These are phyloP conservation scores for Stachybotrys elegans DNA, from an alignment of 2,329 filamentous ascomycete genomes.

Conservation along the genomic window DNA sequence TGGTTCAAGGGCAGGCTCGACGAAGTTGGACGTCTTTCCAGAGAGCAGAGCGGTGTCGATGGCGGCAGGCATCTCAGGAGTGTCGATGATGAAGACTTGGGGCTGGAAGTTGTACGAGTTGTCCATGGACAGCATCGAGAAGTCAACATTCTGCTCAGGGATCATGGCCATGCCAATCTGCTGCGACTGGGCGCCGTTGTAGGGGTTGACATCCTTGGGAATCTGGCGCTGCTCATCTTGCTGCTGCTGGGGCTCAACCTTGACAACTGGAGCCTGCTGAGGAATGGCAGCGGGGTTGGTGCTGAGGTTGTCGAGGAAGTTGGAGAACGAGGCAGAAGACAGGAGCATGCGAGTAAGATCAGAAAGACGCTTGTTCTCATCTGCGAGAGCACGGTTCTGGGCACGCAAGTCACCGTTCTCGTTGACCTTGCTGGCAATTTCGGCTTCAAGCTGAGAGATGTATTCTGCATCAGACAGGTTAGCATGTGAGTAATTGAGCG, in stretches of 20 bases:
- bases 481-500: slow-evolving; percentile 4
- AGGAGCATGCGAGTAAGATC: slow-evolving; percentile 79
- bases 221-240: slow-evolving; percentile 42
- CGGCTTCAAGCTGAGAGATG: slow-evolving; percentile 87
- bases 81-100: slow-evolving; percentile 70
- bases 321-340: slow-evolving; percentile 75
- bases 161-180: slow-evolving; percentile 79
- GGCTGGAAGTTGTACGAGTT: slow-evolving; percentile 57
- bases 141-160: slow-evolving; percentile 72
- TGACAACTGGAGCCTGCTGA: slow-evolving; percentile 31
- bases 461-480: slow-evolving; percentile 66
- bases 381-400: slow-evolving; percentile 75
- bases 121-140: slow-evolving; percentile 63
- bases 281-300: slow-evolving; percentile 46
- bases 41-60: slow-evolving; percentile 61
- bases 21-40: slow-evolving; percentile 60
- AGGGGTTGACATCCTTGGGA: slow-evolving; percentile 64
- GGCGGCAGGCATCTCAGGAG: slow-evolving; percentile 57
- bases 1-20: slow-evolving; percentile 37
- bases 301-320: slow-evolving; percentile 69
- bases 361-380: slow-evolving; percentile 78
- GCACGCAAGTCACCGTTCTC: slow-evolving; percentile 76
- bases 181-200: slow-evolving; percentile 46
- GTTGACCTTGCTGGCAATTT: slow-evolving; percentile 77
- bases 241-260: slow-evolving; percentile 34